These are phyloP conservation scores for Syzygium syzygioides DNA, from an alignment of 441 rosid species.

Conservation along the genomic window DNA sequence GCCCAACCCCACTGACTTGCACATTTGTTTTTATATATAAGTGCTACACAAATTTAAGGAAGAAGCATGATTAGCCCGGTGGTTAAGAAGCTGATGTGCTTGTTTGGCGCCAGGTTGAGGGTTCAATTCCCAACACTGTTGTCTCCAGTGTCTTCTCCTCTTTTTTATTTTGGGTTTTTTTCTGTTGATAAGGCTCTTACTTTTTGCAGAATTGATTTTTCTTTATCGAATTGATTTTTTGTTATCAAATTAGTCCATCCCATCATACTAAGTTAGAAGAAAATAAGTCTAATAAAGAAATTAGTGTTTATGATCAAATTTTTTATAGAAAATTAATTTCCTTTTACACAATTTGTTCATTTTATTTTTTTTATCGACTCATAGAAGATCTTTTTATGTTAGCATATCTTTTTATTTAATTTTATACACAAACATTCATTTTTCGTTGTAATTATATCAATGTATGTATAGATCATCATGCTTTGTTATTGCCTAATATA, in stretches of 20 bases:
- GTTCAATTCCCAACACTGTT: neutral
- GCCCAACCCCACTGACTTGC: neutral
- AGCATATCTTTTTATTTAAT: neutral
- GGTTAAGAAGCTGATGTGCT: neutral
- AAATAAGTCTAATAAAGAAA: neutral
- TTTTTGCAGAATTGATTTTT: neutral
- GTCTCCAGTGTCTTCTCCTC: neutral
- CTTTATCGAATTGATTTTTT: neutral
- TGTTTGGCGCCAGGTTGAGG: neutral
- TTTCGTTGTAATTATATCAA: neutral
- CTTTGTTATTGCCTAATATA: neutral
- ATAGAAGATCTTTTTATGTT: neutral
- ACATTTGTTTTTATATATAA: neutral
- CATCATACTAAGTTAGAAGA: neutral
- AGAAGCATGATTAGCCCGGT: neutral
- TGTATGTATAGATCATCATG: neutral
- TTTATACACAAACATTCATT: neutral
- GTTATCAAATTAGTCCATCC: neutral
- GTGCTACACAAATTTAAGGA: neutral
- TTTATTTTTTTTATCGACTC: neutral
- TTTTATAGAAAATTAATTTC: neutral
- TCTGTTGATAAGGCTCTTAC: neutral
- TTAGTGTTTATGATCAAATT: neutral
- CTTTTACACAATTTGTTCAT: neutral
- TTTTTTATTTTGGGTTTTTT: neutral